Percentiles rank a stretch among this genome's conserved stretches.
These are phyloP conservation scores for Mimosa bimucronata DNA, from an alignment of 306 rosid genomes.

Conservation along the genomic window DNA sequence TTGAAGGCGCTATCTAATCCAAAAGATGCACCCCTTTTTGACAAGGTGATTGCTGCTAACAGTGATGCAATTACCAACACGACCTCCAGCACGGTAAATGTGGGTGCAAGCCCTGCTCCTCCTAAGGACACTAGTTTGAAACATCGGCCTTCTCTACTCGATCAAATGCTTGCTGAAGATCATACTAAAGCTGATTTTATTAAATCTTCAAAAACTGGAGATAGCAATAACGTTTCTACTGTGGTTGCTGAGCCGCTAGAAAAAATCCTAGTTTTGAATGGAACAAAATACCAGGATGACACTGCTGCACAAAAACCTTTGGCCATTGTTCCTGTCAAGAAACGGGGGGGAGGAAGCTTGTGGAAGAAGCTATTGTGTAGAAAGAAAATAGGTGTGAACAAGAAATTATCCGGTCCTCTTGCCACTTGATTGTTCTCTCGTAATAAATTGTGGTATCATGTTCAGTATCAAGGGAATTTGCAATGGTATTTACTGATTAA, in stretches of 20 bases:
- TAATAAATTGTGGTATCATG: slow-evolving; percentile 12
- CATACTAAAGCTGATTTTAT: slow-evolving; percentile 33
- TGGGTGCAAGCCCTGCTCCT: slow-evolving; percentile 29
- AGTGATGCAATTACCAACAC: slow-evolving; percentile 35
- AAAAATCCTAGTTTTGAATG: slow-evolving; percentile 49
- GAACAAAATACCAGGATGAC: slow-evolving; percentile 42
- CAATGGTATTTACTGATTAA: neutral
- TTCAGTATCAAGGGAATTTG: slow-evolving; percentile 26
- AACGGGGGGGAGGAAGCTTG: slow-evolving; percentile 51
- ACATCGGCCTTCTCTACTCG: slow-evolving; percentile 64
- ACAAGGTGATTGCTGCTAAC: slow-evolving; percentile 54
- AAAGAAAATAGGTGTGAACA: slow-evolving; percentile 61
- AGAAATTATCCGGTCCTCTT: slow-evolving; percentile 45
- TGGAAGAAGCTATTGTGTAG: slow-evolving; percentile 76
- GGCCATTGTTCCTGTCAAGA: slow-evolving; percentile 75
- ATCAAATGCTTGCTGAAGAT: slow-evolving; percentile 83
- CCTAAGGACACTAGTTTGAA: slow-evolving; percentile 39
- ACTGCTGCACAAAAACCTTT: slow-evolving; percentile 45
- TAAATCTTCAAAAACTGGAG: slow-evolving; percentile 40
- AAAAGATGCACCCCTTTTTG: slow-evolving; percentile 66
- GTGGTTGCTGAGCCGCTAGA: slow-evolving; percentile 41
- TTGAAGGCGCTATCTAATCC: slow-evolving; percentile 81
- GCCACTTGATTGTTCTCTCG: slow-evolving; percentile 40
- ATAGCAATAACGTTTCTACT: slow-evolving; percentile 38
- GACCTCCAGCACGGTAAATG: neutral